A percentile compares a stretch with the other conserved stretches of the same genome.
These are phyloP conservation scores for Alternaria burnsii DNA, from an alignment of 2,329 filamentous ascomycete species.

Conservation along the genomic window DNA sequence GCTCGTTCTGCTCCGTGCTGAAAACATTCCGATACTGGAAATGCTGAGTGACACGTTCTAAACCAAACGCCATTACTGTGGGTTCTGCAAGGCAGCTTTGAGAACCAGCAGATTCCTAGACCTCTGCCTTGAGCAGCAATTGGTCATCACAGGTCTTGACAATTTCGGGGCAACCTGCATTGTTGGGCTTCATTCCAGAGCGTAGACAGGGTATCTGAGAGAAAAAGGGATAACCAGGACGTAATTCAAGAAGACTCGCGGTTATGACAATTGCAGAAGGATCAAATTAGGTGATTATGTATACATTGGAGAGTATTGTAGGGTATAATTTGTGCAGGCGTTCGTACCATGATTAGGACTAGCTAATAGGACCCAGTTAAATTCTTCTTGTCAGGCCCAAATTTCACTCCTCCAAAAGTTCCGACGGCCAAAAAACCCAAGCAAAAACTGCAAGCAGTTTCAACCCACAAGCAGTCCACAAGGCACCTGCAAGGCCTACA, in stretches of 20 bases:
- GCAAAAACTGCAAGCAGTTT: constrained; percentile 51
- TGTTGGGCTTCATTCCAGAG: not conserved
- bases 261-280: not conserved
- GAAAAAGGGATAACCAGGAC: not conserved
- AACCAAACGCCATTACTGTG: not conserved
- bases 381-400: not conserved
- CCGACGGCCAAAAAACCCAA: constrained; percentile 55
- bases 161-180: not conserved
- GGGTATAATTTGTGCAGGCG: not conserved
- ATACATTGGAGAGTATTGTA: not conserved
- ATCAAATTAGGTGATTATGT: not conserved
- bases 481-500: constrained; percentile 60
- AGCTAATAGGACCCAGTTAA: not conserved
- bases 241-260: not conserved
- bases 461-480: constrained; percentile 58
- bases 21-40: not conserved
- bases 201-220: not conserved
- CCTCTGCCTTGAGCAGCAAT: not conserved
- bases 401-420: constrained; percentile 22
- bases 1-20: not conserved
- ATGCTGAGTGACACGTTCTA: not conserved
- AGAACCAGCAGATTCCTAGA: not conserved
- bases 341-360: not conserved
- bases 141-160: not conserved
- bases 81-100: not conserved